These are phyloP conservation scores for Verticillium nubilum DNA, from an alignment of 2,329 filamentous ascomycete species.

Conservation along the genomic window DNA sequence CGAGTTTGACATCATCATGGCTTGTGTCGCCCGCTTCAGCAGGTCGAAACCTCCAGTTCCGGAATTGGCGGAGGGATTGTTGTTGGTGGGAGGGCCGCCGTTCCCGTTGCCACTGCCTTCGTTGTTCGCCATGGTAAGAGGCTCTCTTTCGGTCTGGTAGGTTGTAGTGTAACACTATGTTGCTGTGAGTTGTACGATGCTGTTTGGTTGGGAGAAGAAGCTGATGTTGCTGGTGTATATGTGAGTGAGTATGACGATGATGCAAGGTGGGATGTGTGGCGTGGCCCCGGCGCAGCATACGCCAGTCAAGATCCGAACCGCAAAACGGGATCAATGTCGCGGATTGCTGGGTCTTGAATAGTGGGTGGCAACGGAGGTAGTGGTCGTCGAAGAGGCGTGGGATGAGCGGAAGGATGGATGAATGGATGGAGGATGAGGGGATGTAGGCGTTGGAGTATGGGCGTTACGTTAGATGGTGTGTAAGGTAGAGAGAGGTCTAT, in stretches of 20 bases:
- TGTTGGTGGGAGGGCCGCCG: neutral
- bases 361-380: neutral
- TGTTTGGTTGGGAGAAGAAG: neutral
- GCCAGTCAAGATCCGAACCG: neutral
- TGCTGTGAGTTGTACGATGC: neutral
- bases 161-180: neutral
- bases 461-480: neutral
- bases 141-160: neutral
- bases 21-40: slow-evolving; percentile 54
- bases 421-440: neutral
- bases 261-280: neutral
- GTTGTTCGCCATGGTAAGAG: neutral
- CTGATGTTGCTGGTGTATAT: neutral
- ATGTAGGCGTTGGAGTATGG: neutral
- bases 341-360: neutral
- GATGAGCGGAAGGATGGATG: neutral
- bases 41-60: slow-evolving; percentile 48
- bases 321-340: neutral
- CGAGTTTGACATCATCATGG: slow-evolving; percentile 54
- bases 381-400: neutral
- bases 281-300: neutral
- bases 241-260: neutral
- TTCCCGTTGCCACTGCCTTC: neutral
- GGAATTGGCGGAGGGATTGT: slow-evolving; percentile 20
- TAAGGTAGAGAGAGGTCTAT: neutral